These are phyloP conservation scores for Penicillium crustosum DNA, from an alignment of 2,329 filamentous ascomycete genomes.

Conservation along the genomic window DNA sequence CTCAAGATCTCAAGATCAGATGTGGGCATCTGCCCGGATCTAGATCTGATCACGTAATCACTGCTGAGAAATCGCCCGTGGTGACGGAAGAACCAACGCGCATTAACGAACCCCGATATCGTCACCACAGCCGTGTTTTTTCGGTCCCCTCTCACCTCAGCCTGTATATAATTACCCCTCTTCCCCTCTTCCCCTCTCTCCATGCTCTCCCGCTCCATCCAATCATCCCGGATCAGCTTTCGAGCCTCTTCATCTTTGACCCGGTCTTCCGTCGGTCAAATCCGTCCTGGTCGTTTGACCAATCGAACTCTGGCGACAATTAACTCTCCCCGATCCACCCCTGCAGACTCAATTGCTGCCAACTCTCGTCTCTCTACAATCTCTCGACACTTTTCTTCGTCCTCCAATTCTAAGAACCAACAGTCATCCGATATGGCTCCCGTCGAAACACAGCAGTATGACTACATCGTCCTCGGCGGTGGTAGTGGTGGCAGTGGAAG, in stretches of 20 bases:
- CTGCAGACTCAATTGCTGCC: slow-evolving; percentile 16
- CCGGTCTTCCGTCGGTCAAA: slow-evolving; percentile 3
- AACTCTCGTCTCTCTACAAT: slow-evolving; percentile 41
- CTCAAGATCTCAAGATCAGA: no score
- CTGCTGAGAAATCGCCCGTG: slow-evolving; percentile 9
- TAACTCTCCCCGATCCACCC: slow-evolving; percentile 17
- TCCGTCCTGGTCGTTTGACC: slow-evolving; percentile 17
- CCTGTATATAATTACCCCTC: slow-evolving; percentile 16
- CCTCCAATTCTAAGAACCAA: slow-evolving; percentile 20
- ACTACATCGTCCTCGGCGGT: slow-evolving; percentile 57
- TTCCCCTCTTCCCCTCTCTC: slow-evolving; percentile 14
- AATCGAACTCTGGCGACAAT: slow-evolving; percentile 30
- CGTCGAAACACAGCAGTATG: slow-evolving; percentile 49
- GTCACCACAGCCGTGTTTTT: slow-evolving; percentile 11
- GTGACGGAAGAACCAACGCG: neutral
- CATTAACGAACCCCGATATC: slow-evolving; percentile 15
- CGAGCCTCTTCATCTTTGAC: slow-evolving; percentile 20
- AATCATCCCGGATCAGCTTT: slow-evolving; percentile 24
- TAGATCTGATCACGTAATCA: slow-evolving; percentile 17
- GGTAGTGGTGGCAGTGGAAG: slow-evolving; percentile 54
- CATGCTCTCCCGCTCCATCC: slow-evolving; percentile 28
- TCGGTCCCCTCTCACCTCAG: slow-evolving; percentile 7
- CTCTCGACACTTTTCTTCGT: slow-evolving; percentile 43
- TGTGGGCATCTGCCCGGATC: neutral
- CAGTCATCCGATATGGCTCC: slow-evolving; percentile 46